Evolutionary conservation across 2,329 filamentous ascomycete genomes (phyloP).

Genomic region (Penicillium sp.): DNA sequence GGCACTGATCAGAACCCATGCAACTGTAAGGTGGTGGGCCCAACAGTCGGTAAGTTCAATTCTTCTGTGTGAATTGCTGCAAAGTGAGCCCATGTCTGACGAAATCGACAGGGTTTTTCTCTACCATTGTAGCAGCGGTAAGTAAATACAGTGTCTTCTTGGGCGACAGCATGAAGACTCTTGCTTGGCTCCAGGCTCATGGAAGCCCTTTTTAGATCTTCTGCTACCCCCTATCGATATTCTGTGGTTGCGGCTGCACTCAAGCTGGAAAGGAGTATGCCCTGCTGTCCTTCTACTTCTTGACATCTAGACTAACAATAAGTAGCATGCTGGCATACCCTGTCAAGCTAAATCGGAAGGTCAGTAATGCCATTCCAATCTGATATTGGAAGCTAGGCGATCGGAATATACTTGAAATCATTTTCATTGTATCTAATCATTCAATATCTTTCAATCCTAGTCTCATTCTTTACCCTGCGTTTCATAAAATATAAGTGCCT

Average conservation of each 20-base stretch:
- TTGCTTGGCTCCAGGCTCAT: constrained; percentile 6
- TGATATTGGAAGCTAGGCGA: constrained; percentile 20
- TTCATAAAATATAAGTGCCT: not conserved
- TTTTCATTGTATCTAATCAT: not conserved
- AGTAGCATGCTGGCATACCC: constrained; percentile 51
- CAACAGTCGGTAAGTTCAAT: constrained; percentile 47
- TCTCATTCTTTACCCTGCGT: not conserved
- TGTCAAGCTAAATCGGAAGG: constrained; percentile 50
- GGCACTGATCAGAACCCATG: constrained; percentile 57
- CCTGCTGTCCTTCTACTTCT: not conserved
- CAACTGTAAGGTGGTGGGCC: constrained; percentile 56
- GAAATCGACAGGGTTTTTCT: constrained; percentile 37
- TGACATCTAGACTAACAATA: constrained; percentile 15
- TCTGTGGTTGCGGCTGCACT: constrained; percentile 57
- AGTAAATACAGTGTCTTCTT: constrained; percentile 18
- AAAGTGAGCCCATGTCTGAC: not conserved
- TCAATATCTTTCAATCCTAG: not conserved
- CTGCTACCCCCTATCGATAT: constrained; percentile 54
- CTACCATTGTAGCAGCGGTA: constrained; percentile 51
- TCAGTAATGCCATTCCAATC: constrained; percentile 52
- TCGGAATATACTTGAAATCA: not conserved
- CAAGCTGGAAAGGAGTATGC: constrained; percentile 53
- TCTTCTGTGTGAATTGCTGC: not conserved
- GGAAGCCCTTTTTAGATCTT: constrained; percentile 38
- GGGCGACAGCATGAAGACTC: not conserved